Percentiles rank a stretch among this genome's conserved stretches.
Evolutionary conservation across 2,329 filamentous ascomycete genomes (phyloP).

Genomic region (Aspergillus phoenicis): DNA sequence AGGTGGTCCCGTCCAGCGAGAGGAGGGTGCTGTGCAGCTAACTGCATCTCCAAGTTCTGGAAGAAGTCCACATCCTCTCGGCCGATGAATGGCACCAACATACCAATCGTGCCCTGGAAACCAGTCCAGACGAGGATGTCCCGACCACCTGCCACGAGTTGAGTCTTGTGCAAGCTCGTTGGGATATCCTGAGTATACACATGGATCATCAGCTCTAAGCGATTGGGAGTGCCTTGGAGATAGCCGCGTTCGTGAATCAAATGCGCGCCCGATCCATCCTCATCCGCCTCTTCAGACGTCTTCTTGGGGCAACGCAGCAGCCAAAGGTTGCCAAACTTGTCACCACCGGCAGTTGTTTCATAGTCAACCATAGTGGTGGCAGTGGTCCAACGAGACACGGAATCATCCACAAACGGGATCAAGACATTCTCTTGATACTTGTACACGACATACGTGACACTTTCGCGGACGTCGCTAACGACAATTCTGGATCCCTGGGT

Average conservation of each 20-base stretch:
- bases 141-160: constrained; percentile 85
- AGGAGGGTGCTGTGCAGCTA: constrained; percentile 83
- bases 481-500: constrained; percentile 90
- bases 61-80: constrained; percentile 98
- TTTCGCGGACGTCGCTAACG: constrained; percentile 90
- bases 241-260: constrained; percentile 89
- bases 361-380: constrained; percentile 95
- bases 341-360: constrained; percentile 88
- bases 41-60: constrained; percentile 85
- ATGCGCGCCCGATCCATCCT: constrained; percentile 86
- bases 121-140: constrained; percentile 93
- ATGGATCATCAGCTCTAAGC: constrained; percentile 82
- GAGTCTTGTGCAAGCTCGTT: constrained; percentile 84
- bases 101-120: constrained; percentile 89
- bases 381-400: constrained; percentile 85
- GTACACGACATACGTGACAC: constrained; percentile 89
- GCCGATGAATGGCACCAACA: constrained; percentile 86
- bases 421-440: constrained; percentile 89
- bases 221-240: constrained; percentile 83
- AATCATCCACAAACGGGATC: constrained; percentile 92
- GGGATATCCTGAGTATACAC: constrained; percentile 91
- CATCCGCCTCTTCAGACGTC: constrained; percentile 85
- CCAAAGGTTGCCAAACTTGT: constrained; percentile 98
- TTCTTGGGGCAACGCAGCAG: constrained; percentile 85
- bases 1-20: constrained; percentile 91